phyloP scores from a whole-genome alignment of 2,329 filamentous ascomycete genomes.

The Pseudopyricularia cyperi region DNA sequence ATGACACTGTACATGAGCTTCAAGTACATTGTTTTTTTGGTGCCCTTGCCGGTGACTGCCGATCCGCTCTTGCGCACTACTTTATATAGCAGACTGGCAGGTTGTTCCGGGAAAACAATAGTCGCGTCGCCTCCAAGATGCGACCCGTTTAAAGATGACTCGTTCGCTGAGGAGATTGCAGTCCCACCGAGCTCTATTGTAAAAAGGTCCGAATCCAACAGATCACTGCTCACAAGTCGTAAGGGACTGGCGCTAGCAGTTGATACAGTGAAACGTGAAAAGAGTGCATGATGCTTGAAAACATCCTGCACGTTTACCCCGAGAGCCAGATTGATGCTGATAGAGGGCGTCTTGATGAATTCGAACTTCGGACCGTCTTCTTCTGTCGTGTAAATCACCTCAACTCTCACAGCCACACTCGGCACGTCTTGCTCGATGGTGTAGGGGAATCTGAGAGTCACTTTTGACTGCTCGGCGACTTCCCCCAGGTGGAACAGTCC shows the following conservation, averaged over 20 bases:
- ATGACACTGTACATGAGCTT: slow-evolving; percentile 65
- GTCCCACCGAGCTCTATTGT: slow-evolving; percentile 45
- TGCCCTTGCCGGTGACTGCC: slow-evolving; percentile 16
- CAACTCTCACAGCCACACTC: slow-evolving; percentile 61
- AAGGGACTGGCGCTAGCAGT: slow-evolving; percentile 66
- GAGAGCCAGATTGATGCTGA: slow-evolving; percentile 66
- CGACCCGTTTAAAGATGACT: too few species aligned
- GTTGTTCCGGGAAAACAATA: slow-evolving; percentile 67
- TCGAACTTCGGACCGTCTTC: slow-evolving; percentile 42
- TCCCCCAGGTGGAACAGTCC: slow-evolving; percentile 37
- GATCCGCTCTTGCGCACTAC: slow-evolving; percentile 43
- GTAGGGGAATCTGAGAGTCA: slow-evolving; percentile 63
- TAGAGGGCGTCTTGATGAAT: slow-evolving; percentile 46
- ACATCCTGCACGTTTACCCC: slow-evolving; percentile 96
- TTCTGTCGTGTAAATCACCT: slow-evolving; percentile 59
- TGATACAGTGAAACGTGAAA: slow-evolving; percentile 84
- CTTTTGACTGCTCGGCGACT: slow-evolving; percentile 27
- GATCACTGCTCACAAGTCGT: slow-evolving; percentile 55
- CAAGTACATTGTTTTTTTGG: slow-evolving; percentile 45
- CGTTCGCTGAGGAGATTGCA: too few species aligned
- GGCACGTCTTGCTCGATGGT: slow-evolving; percentile 66
- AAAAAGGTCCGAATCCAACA: slow-evolving; percentile 59
- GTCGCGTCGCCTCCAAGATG: slow-evolving; percentile 26
- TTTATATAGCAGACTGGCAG: slow-evolving; percentile 69
- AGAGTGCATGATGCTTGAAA: slow-evolving; percentile 71